These are phyloP conservation scores for Starmerella khaoyaiensis DNA, from an alignment of 805 yeast genomes.

Conservation along the genomic window DNA sequence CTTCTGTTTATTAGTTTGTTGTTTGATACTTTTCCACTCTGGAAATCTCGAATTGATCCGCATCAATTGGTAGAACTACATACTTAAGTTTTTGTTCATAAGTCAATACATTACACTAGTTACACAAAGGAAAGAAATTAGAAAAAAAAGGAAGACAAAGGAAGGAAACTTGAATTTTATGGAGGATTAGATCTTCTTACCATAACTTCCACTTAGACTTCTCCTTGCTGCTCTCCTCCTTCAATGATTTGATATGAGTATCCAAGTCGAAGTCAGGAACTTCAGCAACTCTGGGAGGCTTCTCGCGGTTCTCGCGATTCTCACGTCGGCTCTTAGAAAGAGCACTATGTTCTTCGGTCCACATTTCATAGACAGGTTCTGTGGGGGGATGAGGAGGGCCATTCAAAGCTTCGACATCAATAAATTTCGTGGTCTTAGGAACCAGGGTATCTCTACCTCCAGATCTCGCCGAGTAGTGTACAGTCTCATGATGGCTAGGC, in stretches of 20 bases:
- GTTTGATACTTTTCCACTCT: too few species aligned
- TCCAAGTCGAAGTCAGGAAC: constrained; percentile 19
- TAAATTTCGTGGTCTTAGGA: constrained; percentile 11
- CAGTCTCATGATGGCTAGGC: constrained; percentile 8
- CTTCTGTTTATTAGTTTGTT: too few species aligned
- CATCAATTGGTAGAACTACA: too few species aligned
- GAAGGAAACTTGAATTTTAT: too few species aligned
- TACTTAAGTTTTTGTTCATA: too few species aligned
- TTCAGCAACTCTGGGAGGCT: constrained; percentile 16
- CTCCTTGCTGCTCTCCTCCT: constrained; percentile 1
- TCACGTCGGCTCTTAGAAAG: constrained; percentile 16
- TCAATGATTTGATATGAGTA: constrained; percentile 7
- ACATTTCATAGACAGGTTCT: constrained; percentile 11
- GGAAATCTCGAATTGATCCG: too few species aligned
- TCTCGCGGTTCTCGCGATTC: constrained; percentile 15
- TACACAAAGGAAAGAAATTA: too few species aligned
- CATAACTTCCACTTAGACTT: constrained; percentile 17
- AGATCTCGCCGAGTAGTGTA: constrained; percentile 11
- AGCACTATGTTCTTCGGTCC: constrained; percentile 19
- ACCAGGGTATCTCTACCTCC: constrained; percentile 16
- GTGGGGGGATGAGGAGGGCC: constrained; percentile 3
- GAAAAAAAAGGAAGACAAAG: too few species aligned
- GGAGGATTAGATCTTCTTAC: constrained; percentile 6
- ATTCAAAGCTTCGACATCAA: constrained; percentile 8
- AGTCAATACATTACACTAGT: too few species aligned